Conservation (phyloP, 768 basidiomycete genomes). For the Baorangia bicolor region DNA sequence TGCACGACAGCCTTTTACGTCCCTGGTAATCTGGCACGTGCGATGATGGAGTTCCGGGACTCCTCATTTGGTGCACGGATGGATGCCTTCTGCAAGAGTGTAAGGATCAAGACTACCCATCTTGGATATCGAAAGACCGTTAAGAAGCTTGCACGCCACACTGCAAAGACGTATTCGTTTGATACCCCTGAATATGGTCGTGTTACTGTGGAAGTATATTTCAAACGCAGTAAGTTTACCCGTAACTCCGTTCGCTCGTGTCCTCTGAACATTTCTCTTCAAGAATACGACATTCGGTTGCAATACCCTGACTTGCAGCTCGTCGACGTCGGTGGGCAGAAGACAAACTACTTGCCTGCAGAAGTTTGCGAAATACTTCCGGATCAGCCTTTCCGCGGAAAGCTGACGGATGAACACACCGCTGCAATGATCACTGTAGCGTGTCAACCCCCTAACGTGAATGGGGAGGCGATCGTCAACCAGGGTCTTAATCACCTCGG, state of each 20-base stretch:
- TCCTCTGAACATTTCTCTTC: neutral
- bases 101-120: conserved; percentile 66
- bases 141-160: conserved; percentile 47
- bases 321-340: conserved; percentile 47
- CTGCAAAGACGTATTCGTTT: conserved; percentile 41
- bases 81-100: conserved; percentile 61
- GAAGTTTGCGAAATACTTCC: conserved; percentile 50
- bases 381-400: conserved; percentile 46
- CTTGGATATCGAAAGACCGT: conserved; percentile 76
- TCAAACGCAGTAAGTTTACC: conserved; percentile 41
- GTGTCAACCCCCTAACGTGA: conserved; percentile 49
- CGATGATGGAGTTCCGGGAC: conserved; percentile 41
- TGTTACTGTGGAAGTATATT: conserved; percentile 49
- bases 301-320: conserved; percentile 41
- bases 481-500: conserved; percentile 46
- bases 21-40: conserved; percentile 42
- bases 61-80: conserved; percentile 60
- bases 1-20: conserved; percentile 51
- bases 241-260: neutral
- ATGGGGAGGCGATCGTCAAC: conserved; percentile 43
- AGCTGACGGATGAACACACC: conserved; percentile 53
- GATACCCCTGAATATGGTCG: conserved; percentile 39
- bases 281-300: conserved; percentile 46
- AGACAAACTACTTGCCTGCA: conserved; percentile 43
- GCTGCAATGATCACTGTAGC: conserved; percentile 50